phyloP scores from a whole-genome alignment of 257 asterid species.

The Solanum paucissectum region DNA sequence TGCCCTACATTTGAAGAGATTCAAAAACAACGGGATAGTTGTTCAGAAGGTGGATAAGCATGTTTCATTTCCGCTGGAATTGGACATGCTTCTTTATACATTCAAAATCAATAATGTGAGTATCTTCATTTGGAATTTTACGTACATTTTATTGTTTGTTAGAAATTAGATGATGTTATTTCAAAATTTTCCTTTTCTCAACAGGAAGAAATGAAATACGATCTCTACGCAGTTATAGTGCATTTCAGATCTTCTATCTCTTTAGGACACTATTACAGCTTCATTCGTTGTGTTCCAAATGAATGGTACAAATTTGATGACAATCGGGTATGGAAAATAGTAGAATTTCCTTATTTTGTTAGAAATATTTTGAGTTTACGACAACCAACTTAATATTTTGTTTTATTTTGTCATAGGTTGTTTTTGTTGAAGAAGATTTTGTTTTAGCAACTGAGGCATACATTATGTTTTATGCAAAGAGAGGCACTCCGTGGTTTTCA shows the following conservation, averaged over 20 bases:
- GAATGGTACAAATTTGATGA: conserved; percentile 81
- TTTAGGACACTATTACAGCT: conserved; percentile 72
- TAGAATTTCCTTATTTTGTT: background rate
- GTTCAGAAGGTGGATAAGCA: conserved; percentile 68
- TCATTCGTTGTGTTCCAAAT: conserved; percentile 41
- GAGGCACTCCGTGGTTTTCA: conserved; percentile 55
- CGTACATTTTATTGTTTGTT: background rate
- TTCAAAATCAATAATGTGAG: conserved; percentile 29
- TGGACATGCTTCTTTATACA: conserved; percentile 55
- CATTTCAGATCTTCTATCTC: conserved; percentile 50
- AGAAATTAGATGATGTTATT: background rate
- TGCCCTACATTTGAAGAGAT: conserved; percentile 74
- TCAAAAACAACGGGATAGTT: conserved; percentile 48
- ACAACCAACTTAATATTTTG: background rate
- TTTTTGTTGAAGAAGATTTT: conserved; percentile 34
- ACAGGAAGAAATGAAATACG: conserved; percentile 59
- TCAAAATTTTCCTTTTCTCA: background rate
- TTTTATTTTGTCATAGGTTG: background rate
- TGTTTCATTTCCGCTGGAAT: conserved; percentile 53
- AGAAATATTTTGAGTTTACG: background rate
- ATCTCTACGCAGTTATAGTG: conserved; percentile 68
- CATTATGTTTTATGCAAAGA: conserved; percentile 62
- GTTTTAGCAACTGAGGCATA: conserved; percentile 75
- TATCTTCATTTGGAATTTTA: background rate
- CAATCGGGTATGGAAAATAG: conserved; percentile 27